A percentile compares a stretch with the other conserved stretches of the same genome.
Evolutionary conservation across 495 filamentous ascomycete genomes (phyloP).

Genomic region (Penicillium cosmopolitanum): DNA sequence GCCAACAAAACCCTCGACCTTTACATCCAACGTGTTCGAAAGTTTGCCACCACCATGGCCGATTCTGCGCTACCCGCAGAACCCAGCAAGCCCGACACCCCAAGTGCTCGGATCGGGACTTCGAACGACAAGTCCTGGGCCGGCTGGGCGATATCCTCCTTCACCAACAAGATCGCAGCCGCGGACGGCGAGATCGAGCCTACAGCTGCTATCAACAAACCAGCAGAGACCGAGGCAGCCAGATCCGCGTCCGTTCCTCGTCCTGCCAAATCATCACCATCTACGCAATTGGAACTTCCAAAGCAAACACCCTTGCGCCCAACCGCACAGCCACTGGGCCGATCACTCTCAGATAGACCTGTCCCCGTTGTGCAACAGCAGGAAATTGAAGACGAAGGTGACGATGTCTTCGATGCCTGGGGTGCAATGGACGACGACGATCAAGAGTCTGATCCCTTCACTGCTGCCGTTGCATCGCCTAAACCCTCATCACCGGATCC

Average conservation of each 20-base stretch:
- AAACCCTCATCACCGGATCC: slow-evolving; percentile 38
- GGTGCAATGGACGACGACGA: slow-evolving; percentile 69
- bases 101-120: slow-evolving; percentile 72
- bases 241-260: slow-evolving; percentile 53
- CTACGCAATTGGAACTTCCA: slow-evolving; percentile 45
- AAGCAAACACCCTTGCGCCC: slow-evolving; percentile 39
- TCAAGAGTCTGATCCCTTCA: slow-evolving; percentile 52
- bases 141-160: slow-evolving; percentile 98
- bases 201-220: slow-evolving; percentile 36
- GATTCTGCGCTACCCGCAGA: slow-evolving; percentile 66
- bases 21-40: slow-evolving; percentile 84
- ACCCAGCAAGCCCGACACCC: slow-evolving; percentile 49
- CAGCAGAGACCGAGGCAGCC: slow-evolving; percentile 33
- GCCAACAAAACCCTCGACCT: slow-evolving; percentile 87
- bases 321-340: slow-evolving; percentile 46
- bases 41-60: slow-evolving; percentile 75
- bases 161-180: slow-evolving; percentile 87
- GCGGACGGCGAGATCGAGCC: slow-evolving; percentile 83
- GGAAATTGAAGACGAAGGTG: slow-evolving; percentile 47
- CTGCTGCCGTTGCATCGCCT: slow-evolving; percentile 40
- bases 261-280: slow-evolving; percentile 52
- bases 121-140: slow-evolving; percentile 80
- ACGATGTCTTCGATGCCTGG: slow-evolving; percentile 68
- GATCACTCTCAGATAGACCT: slow-evolving; percentile 42
- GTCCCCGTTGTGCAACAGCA: slow-evolving; percentile 48